Evolutionary conservation across 2,329 filamentous ascomycete genomes (phyloP), one percentile per base, ranked within the genome.

Genomic region (Zymoseptoria crescenta): DNA sequence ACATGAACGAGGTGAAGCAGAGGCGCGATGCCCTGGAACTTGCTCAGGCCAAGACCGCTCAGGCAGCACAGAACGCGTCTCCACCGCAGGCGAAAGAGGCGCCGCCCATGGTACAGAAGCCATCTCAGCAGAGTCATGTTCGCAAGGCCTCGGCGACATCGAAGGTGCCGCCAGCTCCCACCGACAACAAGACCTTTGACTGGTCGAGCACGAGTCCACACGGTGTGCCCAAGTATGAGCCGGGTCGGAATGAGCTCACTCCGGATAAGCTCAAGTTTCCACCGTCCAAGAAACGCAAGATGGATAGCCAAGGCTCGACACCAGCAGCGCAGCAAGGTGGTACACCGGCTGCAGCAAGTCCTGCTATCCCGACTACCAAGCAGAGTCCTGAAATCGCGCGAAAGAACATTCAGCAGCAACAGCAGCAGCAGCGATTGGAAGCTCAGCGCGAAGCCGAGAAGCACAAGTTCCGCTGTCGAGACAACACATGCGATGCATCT

Each of bases 191-290:
- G 62, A 64, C 64, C 8, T 70, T 71, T 55, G 69, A 72, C 54
- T 72, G 70, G 69, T 62, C 63, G 7, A 62, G 62, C 5, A 59
- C 68, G 21, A 70, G 68, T 56, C 82, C 82, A 16, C 77, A 81
- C 57, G 83, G 83, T 24, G 77, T 83, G 58, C 82, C 83, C 8
- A 79, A 80, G 61, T 82, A 81, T 55, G 82, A 83, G 58, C 76
- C 76, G 8, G 62, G 63, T 21, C 75, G 76, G 20, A 78, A 77
- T 20, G 75, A 78, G 54, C 76, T 85, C 54, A 82, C 79, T 4
- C 77, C 79, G 9, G 80, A 82, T 55, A 81, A 84, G 62, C 75
- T 87, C 52, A 80, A 83, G 52, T 71, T 86, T 24, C 83, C 83
- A 19, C 76, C 79, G 2, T 75, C 76, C 58, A 86, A 85, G 74